Percentiles rank a stretch among this genome's conserved stretches.
phyloP scores from a whole-genome alignment of 2,329 filamentous ascomycete species.

The Calonectria hawksworthii region DNA sequence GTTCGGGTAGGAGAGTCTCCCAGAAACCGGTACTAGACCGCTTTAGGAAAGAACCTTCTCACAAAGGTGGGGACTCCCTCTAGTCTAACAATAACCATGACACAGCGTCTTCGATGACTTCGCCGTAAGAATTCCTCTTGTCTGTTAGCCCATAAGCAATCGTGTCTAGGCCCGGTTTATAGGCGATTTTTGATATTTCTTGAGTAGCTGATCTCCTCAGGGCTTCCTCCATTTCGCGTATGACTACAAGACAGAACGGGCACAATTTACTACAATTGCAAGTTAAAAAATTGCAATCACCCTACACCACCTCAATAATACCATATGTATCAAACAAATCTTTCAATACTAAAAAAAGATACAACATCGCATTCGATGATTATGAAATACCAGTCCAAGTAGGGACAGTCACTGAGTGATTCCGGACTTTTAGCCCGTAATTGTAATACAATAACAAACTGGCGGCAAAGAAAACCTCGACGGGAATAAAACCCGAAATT shows the following conservation, averaged over 20 bases:
- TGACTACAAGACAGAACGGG: not conserved
- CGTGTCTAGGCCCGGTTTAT: not conserved
- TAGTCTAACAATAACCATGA: not conserved
- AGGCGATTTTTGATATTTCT: not conserved
- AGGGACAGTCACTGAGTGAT: not conserved
- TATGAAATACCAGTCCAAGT: not conserved
- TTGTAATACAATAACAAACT: not conserved
- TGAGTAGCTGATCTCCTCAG: not conserved
- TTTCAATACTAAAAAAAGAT: not conserved
- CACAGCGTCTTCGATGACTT: not conserved
- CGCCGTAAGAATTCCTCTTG: not conserved
- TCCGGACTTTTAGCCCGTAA: not conserved
- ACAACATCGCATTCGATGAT: not conserved
- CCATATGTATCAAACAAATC: not conserved
- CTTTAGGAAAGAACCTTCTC: not conserved
- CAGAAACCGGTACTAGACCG: not conserved
- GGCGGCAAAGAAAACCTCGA: not conserved
- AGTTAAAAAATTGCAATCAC: not conserved
- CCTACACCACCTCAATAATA: too few relatives aligned
- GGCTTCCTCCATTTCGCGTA: not conserved
- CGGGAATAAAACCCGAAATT: not conserved
- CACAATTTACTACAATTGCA: not conserved
- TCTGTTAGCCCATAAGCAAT: not conserved
- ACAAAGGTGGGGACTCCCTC: not conserved
- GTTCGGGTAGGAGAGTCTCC: not conserved